phyloP scores from a whole-genome alignment of 2,329 filamentous ascomycete genomes.

The Chaetomiaceae sp. region DNA sequence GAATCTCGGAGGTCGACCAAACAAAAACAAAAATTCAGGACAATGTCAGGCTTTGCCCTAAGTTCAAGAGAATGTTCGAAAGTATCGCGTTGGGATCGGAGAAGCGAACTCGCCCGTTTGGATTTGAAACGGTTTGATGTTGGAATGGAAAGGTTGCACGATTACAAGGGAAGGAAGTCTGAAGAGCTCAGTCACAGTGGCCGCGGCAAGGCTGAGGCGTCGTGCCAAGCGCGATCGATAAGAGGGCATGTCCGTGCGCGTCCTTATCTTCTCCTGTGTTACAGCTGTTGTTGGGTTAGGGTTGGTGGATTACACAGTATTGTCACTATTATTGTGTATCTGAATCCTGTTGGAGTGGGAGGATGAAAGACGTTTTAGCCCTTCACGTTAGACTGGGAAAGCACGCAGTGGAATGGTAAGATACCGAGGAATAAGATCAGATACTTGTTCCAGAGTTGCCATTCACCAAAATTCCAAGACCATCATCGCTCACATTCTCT shows the following conservation, averaged over 20 bases:
- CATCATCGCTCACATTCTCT: too few relatives aligned
- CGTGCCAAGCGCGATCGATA: neutral
- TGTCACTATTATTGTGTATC: too few relatives aligned
- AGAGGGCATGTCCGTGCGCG: neutral
- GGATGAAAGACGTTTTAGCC: too few relatives aligned
- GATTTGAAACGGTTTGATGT: neutral
- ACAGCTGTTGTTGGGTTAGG: conserved; percentile 3
- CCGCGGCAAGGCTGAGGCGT: conserved; percentile 13
- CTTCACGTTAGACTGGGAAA: too few relatives aligned
- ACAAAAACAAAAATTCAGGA: neutral
- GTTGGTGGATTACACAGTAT: too few relatives aligned
- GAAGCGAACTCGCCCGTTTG: neutral
- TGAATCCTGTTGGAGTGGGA: too few relatives aligned
- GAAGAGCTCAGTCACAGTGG: neutral
- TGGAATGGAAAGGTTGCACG: conserved; percentile 7
- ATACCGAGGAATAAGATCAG: too few relatives aligned
- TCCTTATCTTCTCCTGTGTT: neutral
- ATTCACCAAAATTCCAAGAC: too few relatives aligned
- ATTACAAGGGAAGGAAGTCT: neutral
- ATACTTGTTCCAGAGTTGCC: too few relatives aligned
- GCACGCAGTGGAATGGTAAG: too few relatives aligned
- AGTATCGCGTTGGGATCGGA: neutral
- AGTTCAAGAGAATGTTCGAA: neutral
- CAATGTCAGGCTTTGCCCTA: neutral
- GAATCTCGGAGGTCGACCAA: neutral